Conservation (phyloP, 1,284 basidiomycete species). For the Fomitopsis schrenkii region DNA sequence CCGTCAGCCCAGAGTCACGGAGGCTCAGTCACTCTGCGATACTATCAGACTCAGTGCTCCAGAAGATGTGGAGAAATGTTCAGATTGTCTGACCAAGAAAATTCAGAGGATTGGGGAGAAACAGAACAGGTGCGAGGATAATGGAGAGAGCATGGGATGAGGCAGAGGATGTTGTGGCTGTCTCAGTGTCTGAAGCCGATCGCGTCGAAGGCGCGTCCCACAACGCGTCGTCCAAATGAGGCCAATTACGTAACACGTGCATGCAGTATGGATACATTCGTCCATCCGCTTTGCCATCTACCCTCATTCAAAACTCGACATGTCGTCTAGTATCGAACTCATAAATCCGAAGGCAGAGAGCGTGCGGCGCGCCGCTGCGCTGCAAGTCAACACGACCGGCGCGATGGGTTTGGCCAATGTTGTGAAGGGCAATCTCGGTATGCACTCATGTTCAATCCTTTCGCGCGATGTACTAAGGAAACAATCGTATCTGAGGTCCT, state of each 20-base stretch:
- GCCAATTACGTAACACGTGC: background rate
- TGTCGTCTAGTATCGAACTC: conserved; percentile 85
- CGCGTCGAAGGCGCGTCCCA: background rate
- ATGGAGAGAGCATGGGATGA: background rate
- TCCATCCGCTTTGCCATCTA: background rate
- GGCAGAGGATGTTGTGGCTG: background rate
- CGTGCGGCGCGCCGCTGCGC: conserved; percentile 85
- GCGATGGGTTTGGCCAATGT: conserved; percentile 98
- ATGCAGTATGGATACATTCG: background rate
- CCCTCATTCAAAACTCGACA: conserved; percentile 20
- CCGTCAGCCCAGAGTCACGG: background rate
- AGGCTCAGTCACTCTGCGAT: too few relatives aligned
- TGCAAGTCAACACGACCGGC: conserved; percentile 91
- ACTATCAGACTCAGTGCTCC: too few relatives aligned
- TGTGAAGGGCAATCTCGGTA: conserved; percentile 95
- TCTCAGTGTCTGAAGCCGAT: background rate
- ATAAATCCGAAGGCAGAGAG: conserved; percentile 97
- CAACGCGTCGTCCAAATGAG: background rate
- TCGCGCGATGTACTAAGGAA: background rate
- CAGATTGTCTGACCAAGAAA: too few relatives aligned
- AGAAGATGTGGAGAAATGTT: too few relatives aligned
- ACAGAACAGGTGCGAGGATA: background rate
- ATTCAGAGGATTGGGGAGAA: too few relatives aligned
- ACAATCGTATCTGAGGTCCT: conserved; percentile 56
- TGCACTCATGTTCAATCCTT: conserved; percentile 19